Percentiles rank a stretch among this genome's conserved stretches.
Conservation (phyloP, 2,329 filamentous ascomycete species). For the Pseudocercospora vitis region DNA sequence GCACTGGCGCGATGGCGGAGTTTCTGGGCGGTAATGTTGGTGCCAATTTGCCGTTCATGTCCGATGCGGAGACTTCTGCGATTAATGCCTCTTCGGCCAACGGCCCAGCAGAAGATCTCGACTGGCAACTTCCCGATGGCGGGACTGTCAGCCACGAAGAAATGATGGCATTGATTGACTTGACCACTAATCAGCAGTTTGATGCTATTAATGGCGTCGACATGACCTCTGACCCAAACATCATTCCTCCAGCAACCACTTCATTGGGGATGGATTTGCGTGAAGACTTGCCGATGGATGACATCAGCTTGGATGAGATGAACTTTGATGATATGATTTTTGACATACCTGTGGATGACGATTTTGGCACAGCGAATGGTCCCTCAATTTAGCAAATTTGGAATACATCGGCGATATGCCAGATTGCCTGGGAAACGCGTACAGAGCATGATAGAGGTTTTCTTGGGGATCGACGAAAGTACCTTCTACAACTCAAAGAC, state of each 20-base stretch:
- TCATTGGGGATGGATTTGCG: conserved; percentile 1
- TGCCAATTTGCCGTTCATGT: conserved; percentile 28
- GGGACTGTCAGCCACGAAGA: conserved; percentile 19
- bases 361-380: conserved; percentile 9
- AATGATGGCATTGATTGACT: conserved; percentile 29
- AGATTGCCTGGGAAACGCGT: conserved; percentile 1
- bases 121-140: conserved; percentile 15
- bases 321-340: conserved; percentile 28
- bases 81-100: conserved; percentile 18
- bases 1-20: conserved; percentile 36
- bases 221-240: conserved; percentile 14
- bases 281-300: conserved; percentile 27
- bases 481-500: too few relatives aligned
- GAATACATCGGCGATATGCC: not conserved
- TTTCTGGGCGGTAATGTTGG: conserved; percentile 31
- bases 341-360: conserved; percentile 31
- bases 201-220: conserved; percentile 4
- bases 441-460: too few relatives aligned
- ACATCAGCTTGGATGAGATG: conserved; percentile 26
- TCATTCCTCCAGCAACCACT: not conserved
- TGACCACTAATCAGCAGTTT: conserved; percentile 6
- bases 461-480: too few relatives aligned
- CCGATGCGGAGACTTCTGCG: conserved; percentile 25
- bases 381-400: not conserved
- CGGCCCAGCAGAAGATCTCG: conserved; percentile 6